Conservation (phyloP, 2,329 filamentous ascomycete species). For the Fusarium ramigenum region DNA sequence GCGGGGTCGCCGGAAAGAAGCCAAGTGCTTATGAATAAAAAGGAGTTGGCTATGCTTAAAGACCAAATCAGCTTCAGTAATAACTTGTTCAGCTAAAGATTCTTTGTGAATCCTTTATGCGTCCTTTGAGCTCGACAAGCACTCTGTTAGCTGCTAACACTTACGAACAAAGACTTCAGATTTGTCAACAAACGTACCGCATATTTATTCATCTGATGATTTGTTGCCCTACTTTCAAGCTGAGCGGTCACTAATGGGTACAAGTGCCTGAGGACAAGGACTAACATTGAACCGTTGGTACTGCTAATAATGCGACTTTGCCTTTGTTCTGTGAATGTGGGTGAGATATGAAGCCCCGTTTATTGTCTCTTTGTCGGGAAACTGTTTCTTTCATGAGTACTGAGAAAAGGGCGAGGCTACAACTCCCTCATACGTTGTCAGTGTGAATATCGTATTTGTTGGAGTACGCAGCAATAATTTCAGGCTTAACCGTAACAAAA, state of each 20-base stretch:
- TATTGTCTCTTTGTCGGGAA: not conserved
- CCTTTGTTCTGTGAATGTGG: not conserved
- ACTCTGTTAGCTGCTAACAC: accelerated
- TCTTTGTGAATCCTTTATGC: not conserved
- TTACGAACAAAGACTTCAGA: not conserved
- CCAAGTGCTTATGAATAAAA: not conserved
- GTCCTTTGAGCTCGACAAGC: not conserved
- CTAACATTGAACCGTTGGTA: not conserved
- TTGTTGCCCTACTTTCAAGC: not conserved
- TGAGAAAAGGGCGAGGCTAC: not conserved
- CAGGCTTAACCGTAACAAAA: not conserved
- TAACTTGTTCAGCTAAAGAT: not conserved
- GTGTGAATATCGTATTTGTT: not conserved
- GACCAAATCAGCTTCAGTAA: no score
- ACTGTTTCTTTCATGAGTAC: not conserved
- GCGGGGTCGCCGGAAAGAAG: not conserved
- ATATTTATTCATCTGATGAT: not conserved
- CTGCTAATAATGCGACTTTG: not conserved
- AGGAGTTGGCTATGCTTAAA: no score
- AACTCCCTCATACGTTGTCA: not conserved
- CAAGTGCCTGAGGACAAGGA: not conserved
- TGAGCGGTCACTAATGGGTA: not conserved
- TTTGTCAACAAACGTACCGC: not conserved
- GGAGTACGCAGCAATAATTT: not conserved
- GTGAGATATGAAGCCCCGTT: not conserved